These are phyloP conservation scores for Ogataea zsoltii DNA, from an alignment of 805 yeast species.

Conservation along the genomic window DNA sequence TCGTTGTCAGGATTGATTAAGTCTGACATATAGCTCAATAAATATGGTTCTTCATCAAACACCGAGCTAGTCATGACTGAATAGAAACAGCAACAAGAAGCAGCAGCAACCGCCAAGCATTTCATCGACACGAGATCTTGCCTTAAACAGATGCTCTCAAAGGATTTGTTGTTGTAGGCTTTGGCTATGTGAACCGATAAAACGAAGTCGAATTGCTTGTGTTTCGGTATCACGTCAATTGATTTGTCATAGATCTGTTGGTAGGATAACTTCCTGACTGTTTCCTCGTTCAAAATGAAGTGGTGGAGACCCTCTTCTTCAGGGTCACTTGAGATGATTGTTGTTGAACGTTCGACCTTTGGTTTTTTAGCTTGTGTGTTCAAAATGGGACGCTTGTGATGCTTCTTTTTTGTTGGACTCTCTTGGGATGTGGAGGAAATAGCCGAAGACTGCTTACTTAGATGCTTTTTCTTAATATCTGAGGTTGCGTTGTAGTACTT, in stretches of 20 bases:
- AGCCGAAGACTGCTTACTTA: neutral
- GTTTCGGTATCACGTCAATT: conserved; percentile 54
- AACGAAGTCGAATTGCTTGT: conserved; percentile 64
- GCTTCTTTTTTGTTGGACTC: conserved; percentile 18
- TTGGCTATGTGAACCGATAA: conserved; percentile 65
- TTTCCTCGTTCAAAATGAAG: conserved; percentile 54
- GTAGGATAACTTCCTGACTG: conserved; percentile 51
- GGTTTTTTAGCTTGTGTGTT: conserved; percentile 25
- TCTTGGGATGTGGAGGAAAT: conserved; percentile 10
- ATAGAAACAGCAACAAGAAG: conserved; percentile 56
- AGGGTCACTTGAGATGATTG: conserved; percentile 12
- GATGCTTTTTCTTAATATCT: conserved; percentile 5
- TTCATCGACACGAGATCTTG: conserved; percentile 61
- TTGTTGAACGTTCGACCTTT: conserved; percentile 18
- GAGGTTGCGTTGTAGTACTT: conserved; percentile 46
- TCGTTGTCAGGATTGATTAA: conserved; percentile 66
- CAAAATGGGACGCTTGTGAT: conserved; percentile 19
- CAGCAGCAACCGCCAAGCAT: conserved; percentile 65
- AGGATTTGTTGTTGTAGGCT: conserved; percentile 59
- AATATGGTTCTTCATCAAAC: conserved; percentile 70
- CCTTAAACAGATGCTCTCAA: conserved; percentile 56
- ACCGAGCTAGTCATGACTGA: conserved; percentile 63
- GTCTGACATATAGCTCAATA: conserved; percentile 68
- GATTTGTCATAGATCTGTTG: conserved; percentile 70
- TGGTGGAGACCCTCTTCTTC: conserved; percentile 50